Base-by-base conservation (phyloP, 306 rosid species). In the Acacia acuminata region DNA sequence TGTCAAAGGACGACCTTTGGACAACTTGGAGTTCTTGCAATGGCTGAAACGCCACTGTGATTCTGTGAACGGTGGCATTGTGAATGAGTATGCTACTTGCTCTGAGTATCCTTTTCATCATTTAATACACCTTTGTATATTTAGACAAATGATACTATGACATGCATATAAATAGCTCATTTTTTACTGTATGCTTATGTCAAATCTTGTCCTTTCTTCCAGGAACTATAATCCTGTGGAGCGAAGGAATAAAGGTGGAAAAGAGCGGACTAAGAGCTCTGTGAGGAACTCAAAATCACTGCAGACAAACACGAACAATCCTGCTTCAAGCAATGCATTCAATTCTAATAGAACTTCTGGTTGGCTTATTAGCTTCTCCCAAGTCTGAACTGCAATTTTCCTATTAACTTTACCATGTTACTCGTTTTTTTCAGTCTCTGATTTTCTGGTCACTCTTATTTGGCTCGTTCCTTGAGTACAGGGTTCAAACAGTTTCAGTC, bases 1-100 rank as follows among this genome's bases (percentile, higher is more conserved):
- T 83, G 99, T 96, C 73, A 96, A 96, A 84, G 97, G 99, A 77
- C 88, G 99, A 70, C 96, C 99, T 40, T 82, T 96, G 89, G 99
- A 96, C 86, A 96, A 96, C 89, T 87, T 96, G 91, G 99, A 96
- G 84, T 92, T 96, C 87, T 87, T 96, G 69, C 99, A 96, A 84
- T 96, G 99, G 99, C 88, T 96, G 90, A 96, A 96, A 82, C 99
- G 92, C 75, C 94, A 92, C 88, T 96, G 98, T 63, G 98, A 92
- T 88, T 93, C 99, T 32, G 79, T 93, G 80, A 96, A 96, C 77
- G 98, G 99, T 66, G 99, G 96, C 92, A 92, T 96, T 61, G 92
- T 90, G 96, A 96, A 96, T 71, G 86, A 84, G 90, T 87, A 84
- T 78, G 87, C 67, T 69, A 70, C 84, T 77, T 76, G 13, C 45